These are phyloP conservation scores for Penicillium lividum DNA, from an alignment of 495 filamentous ascomycete species.

Conservation along the genomic window DNA sequence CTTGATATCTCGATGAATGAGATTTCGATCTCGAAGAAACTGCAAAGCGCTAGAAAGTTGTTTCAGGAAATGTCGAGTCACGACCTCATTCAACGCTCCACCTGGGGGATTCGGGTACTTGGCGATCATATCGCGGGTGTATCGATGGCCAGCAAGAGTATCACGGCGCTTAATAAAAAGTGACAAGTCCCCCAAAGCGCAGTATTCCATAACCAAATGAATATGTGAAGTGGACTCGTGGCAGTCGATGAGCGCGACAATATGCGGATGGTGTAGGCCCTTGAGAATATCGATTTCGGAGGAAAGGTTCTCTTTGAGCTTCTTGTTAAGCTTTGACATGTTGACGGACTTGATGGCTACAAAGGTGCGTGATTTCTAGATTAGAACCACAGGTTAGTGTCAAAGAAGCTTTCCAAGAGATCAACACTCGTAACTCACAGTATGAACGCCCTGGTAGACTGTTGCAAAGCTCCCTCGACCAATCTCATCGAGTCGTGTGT, in stretches of 20 bases:
- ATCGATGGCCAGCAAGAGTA: constrained; percentile 69
- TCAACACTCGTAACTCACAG: constrained; percentile 56
- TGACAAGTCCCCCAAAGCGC: constrained; percentile 89
- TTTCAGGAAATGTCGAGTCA: constrained; percentile 93
- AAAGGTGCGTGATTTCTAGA: constrained; percentile 60
- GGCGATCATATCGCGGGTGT: constrained; percentile 78
- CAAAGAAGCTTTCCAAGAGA: neutral
- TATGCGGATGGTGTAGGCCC: constrained; percentile 90
- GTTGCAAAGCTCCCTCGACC: constrained; percentile 95
- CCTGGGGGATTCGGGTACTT: constrained; percentile 83
- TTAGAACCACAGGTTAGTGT: constrained; percentile 42
- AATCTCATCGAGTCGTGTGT: constrained; percentile 78
- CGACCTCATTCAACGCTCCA: constrained; percentile 87
- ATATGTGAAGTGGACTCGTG: constrained; percentile 83
- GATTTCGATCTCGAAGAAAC: constrained; percentile 79
- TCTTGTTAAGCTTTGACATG: constrained; percentile 83
- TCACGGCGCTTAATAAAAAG: constrained; percentile 93
- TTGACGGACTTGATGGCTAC: constrained; percentile 98
- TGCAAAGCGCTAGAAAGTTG: constrained; percentile 90
- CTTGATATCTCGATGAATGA: constrained; percentile 96
- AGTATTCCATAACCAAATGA: constrained; percentile 98
- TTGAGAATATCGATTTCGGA: constrained; percentile 94
- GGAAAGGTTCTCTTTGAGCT: constrained; percentile 93
- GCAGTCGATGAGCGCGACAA: constrained; percentile 93
- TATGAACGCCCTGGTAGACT: constrained; percentile 83